Conservation (phyloP, 164 flowering plant species). For the Stephania japonica region DNA sequence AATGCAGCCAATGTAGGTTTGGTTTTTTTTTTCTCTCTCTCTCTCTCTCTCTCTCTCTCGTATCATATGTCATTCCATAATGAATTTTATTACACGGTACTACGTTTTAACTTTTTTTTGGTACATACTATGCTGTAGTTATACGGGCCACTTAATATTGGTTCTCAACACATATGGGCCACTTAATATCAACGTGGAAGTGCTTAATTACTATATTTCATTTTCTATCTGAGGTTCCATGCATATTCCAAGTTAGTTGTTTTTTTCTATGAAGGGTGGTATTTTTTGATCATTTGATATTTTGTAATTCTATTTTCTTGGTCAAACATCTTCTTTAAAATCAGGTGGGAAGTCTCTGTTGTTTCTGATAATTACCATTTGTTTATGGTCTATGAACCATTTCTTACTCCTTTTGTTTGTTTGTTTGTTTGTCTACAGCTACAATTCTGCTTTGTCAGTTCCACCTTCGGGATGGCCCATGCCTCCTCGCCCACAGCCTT, state of each 20-base stretch:
- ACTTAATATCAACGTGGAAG: neutral
- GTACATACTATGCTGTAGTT: no score
- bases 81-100: no score
- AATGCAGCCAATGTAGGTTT: conserved; percentile 52
- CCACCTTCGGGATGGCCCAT: conserved; percentile 72
- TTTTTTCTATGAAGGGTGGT: neutral
- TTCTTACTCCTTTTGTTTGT: conserved; percentile 12
- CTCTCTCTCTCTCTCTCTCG: no score
- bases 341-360: neutral
- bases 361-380: no score
- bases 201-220: neutral
- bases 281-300: neutral
- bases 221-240: neutral
- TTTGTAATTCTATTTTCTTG: neutral
- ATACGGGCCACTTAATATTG: neutral
- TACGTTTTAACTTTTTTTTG: no score
- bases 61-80: no score
- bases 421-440: conserved; percentile 39
- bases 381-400: neutral
- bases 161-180: no score
- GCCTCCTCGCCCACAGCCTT: conserved; percentile 80
- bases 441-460: conserved; percentile 51
- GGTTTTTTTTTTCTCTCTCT: neutral
- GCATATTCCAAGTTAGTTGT: neutral
- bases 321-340: neutral